A percentile compares a stretch with the other conserved stretches of the same genome.
phyloP scores from a whole-genome alignment of 1,139 yeast genomes.

The Waltiozyma sp. region DNA sequence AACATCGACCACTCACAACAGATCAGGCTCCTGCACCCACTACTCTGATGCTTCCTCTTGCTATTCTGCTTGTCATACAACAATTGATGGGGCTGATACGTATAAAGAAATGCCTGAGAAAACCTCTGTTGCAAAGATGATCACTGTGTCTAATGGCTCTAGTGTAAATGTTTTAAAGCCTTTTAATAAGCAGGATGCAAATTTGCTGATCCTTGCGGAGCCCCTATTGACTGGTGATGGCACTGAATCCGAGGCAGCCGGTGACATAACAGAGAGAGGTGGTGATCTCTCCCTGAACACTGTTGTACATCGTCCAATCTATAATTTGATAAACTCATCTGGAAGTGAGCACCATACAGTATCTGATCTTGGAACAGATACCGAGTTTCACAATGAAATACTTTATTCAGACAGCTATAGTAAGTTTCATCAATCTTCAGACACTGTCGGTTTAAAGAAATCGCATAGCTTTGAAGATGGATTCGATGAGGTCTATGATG shows the following conservation, averaged over 20 bases:
- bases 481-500: neutral
- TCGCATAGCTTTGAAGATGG: neutral
- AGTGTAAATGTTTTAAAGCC: conserved; percentile 13
- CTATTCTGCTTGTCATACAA: conserved; percentile 9
- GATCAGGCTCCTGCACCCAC: neutral
- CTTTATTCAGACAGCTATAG: neutral
- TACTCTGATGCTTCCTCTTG: conserved; percentile 11
- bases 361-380: neutral
- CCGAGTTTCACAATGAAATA: neutral
- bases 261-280: neutral
- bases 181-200: neutral
- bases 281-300: neutral
- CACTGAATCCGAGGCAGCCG: neutral
- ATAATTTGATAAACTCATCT: neutral
- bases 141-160: conserved; percentile 20
- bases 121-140: conserved; percentile 32
- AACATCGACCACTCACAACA: neutral
- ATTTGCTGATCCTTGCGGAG: neutral
- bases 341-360: neutral
- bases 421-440: neutral
- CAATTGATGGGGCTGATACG: neutral
- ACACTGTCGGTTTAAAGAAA: neutral
- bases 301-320: neutral
- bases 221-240: neutral
- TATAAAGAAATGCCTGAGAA: conserved; percentile 12